Base-by-base conservation (phyloP, 2,329 filamentous ascomycete genomes). In the Ophiognomonia clavigignenti-juglandacearum region DNA sequence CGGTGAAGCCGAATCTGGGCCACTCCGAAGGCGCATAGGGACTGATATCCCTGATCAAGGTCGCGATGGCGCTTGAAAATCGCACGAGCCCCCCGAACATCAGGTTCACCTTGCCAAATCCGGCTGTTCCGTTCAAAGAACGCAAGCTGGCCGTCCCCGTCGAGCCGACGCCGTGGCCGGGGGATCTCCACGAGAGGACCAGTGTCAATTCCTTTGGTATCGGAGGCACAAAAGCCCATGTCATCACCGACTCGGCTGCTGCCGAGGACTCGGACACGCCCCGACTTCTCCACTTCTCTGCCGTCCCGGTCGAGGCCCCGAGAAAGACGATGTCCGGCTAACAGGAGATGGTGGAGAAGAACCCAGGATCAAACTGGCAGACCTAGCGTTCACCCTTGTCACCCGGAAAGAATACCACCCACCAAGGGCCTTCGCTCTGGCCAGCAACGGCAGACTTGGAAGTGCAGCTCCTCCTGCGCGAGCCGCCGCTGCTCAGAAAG, bases 1-100 rank as follows among this genome's bases (percentile, higher is more conserved):
- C 58, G 10, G 54, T 64, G 43, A 45, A 51, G 27, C 40, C 40
- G 7, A 43, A 43, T 24, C 46, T 71, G 13, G 73, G 73, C 0
- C 74, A 78, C 49, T 54, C 57, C 0, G 73, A 75, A 52, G 66
- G 62, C 0, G 69, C 71, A 0, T 64, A 66, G 1, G 74, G 71
- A 0, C 41, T 77, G 0, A 61, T 62, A 0, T 61, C 61, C 0
- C 19, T 77, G 2, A 63, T 77, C 16, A 77, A 77, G 46, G 58
- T 59, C 13, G 56, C 69, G 2, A 40, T 75, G 11, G 62, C 64
- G 0, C 47, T 74, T 1, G 70, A 75, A 47, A 57, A 65, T 6
- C 54, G 54, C 1, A 59, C 51, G 3, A 71, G 72, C 10, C 68
- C 64, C 0, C 68, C 67, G 0, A 69, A 63, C 16, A 65, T 69